Conservation (phyloP, 2,329 filamentous ascomycete species). For the Fusarium palustre region DNA sequence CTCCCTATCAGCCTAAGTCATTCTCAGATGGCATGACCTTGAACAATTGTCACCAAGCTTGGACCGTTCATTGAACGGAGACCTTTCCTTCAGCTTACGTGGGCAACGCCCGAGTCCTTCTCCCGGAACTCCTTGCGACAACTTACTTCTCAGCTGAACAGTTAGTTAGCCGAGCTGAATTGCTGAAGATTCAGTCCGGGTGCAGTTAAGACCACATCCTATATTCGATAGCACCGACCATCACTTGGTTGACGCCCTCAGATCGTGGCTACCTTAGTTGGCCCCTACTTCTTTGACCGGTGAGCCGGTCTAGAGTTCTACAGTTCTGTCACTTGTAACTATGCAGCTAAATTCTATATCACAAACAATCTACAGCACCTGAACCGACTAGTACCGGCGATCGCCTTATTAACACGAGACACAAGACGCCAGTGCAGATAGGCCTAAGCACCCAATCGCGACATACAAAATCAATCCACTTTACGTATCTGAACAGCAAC, state of each 20-base stretch:
- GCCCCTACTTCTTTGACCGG: neutral
- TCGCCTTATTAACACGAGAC: slow-evolving; percentile 26
- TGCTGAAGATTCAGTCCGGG: neutral
- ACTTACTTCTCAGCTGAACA: neutral
- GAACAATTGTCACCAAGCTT: neutral
- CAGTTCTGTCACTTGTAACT: slow-evolving; percentile 4
- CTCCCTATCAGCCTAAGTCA: too few relatives aligned
- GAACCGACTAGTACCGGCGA: slow-evolving; percentile 5
- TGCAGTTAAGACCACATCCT: neutral
- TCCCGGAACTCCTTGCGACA: neutral
- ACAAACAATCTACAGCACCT: slow-evolving; percentile 19
- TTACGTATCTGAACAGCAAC: neutral
- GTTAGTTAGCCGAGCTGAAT: neutral
- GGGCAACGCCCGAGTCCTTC: neutral
- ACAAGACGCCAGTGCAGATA: slow-evolving; percentile 18
- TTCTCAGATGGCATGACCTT: too few relatives aligned
- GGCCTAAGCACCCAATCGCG: slow-evolving; percentile 30
- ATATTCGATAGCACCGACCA: neutral
- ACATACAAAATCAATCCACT: slow-evolving; percentile 5
- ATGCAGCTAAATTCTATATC: slow-evolving; percentile 25
- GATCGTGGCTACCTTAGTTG: neutral
- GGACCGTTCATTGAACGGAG: neutral
- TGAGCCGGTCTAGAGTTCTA: neutral
- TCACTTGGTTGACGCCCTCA: neutral
- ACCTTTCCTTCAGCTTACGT: neutral